Conservation (phyloP, 225 moss, liverwort and hornwort species). For the Lunularia cruciata region DNA sequence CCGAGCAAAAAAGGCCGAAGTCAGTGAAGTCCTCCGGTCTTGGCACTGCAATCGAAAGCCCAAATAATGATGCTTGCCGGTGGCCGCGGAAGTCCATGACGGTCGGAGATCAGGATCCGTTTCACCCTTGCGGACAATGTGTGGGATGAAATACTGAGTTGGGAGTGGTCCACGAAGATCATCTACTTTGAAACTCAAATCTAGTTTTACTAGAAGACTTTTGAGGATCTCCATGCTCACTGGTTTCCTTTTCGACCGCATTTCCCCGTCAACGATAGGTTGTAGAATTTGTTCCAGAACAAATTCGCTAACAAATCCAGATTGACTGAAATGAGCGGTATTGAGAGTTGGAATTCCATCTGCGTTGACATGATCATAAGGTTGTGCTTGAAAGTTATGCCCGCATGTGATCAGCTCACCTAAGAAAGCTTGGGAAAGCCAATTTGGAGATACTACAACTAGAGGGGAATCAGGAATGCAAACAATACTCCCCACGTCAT, state of each 20-base stretch:
- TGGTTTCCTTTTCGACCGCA: not conserved
- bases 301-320: not conserved
- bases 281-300: not conserved
- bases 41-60: conserved; percentile 19
- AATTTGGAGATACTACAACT: conserved; percentile 5
- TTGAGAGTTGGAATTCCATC: too few relatives aligned
- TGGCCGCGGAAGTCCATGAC: not conserved
- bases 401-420: not conserved
- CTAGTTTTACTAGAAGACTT: not conserved
- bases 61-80: not conserved
- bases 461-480: not conserved
- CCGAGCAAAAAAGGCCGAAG: conserved; percentile 4
- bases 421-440: not conserved
- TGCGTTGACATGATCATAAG: too few relatives aligned
- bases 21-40: conserved; percentile 6
- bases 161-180: not conserved
- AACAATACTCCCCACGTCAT: not conserved
- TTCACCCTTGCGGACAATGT: not conserved
- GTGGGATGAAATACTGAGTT: not conserved
- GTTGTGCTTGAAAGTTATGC: too few relatives aligned
- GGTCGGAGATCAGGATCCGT: too few relatives aligned
- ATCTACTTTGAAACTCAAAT: not conserved
- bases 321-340: not conserved
- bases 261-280: not conserved
- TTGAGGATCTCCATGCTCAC: not conserved